Evolutionary conservation across 2,329 filamentous ascomycete genomes (phyloP).

Genomic region (Metarhizium guizhouense): DNA sequence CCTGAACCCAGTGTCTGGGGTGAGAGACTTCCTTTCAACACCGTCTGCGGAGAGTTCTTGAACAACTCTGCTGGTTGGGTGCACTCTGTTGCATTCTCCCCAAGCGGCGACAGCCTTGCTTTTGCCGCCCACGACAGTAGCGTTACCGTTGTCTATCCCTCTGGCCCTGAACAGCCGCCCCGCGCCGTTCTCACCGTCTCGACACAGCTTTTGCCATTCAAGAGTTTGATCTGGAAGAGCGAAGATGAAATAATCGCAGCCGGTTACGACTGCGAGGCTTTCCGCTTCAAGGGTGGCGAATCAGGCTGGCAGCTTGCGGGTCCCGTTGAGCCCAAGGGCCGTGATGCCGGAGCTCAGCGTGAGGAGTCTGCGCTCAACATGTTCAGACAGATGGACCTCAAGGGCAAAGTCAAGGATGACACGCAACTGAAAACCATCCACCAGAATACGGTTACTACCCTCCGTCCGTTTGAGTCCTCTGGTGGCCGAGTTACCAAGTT

Average conservation of each 20-base stretch:
- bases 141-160: conserved; percentile 92
- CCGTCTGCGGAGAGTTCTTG: conserved; percentile 90
- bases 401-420: conserved; percentile 85
- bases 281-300: conserved; percentile 73
- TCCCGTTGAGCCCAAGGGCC: conserved; percentile 66
- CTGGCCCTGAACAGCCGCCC: conserved; percentile 81
- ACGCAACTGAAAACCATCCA: conserved; percentile 92
- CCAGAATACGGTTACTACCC: conserved; percentile 88
- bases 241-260: conserved; percentile 93
- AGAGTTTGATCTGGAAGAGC: conserved; percentile 83
- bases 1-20: conserved; percentile 89
- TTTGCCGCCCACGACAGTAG: conserved; percentile 95
- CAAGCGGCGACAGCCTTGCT: conserved; percentile 83
- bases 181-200: conserved; percentile 82
- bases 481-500: conserved; percentile 65
- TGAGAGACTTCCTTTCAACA: conserved; percentile 94
- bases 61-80: conserved; percentile 98
- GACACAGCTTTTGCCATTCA: conserved; percentile 86
- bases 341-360: conserved; percentile 51
- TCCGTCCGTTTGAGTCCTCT: conserved; percentile 65
- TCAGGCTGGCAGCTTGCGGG: conserved; percentile 78
- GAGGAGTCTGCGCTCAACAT: conserved; percentile 96
- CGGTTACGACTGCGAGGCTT: conserved; percentile 83
- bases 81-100: conserved; percentile 87
- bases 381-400: conserved; percentile 98